Conservation (phyloP, 2,329 filamentous ascomycete genomes). For the Fusarium pseudonygamai region DNA sequence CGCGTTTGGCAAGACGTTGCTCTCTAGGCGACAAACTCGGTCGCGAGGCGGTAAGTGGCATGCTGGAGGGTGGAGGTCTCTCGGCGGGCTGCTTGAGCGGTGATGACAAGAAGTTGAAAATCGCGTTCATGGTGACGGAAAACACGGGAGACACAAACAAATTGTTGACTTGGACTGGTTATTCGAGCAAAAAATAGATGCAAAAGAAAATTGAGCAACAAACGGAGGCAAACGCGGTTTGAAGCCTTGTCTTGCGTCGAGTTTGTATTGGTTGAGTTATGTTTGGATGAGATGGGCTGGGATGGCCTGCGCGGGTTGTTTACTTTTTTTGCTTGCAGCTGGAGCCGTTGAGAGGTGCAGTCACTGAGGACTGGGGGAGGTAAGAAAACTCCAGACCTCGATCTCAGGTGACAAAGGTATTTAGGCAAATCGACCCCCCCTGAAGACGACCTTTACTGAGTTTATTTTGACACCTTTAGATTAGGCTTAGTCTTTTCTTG, state of each 20-base stretch:
- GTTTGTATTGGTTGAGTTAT: neutral
- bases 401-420: rapidly evolving
- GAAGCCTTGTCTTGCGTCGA: slow-evolving; percentile 5
- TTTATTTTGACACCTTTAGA: neutral
- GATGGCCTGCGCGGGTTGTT: neutral
- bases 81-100: slow-evolving; percentile 33
- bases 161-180: neutral
- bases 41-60: slow-evolving; percentile 22
- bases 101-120: slow-evolving; percentile 33
- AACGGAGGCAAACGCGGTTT: neutral
- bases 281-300: neutral
- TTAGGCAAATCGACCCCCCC: too few species aligned
- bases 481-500: neutral
- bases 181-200: neutral
- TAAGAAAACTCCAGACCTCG: neutral
- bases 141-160: neutral
- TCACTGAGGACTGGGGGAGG: neutral
- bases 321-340: slow-evolving; percentile 9
- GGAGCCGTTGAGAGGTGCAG: neutral
- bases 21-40: slow-evolving; percentile 30
- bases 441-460: too few species aligned
- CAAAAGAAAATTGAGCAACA: neutral
- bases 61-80: slow-evolving; percentile 7
- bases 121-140: slow-evolving; percentile 9
- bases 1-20: slow-evolving; percentile 16